Conservation (phyloP, 495 filamentous ascomycete species). For the Penicillium ochrochloron region DNA sequence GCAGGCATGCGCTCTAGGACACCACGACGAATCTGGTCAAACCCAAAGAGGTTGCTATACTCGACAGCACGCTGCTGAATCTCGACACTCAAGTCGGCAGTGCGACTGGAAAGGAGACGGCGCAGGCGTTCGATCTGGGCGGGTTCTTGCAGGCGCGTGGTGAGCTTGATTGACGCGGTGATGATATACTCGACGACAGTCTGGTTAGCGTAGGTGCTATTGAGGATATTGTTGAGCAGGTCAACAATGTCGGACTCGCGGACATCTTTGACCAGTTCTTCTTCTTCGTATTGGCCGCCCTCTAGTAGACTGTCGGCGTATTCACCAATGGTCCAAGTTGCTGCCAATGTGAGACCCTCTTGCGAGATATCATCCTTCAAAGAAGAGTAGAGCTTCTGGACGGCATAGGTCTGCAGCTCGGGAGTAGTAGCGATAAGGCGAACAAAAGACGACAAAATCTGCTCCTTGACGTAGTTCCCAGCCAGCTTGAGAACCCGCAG, state of each 20-base stretch:
- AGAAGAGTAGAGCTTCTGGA: conserved; percentile 87
- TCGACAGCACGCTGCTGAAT: conserved; percentile 95
- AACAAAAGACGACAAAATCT: conserved; percentile 95
- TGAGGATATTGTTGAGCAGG: conserved; percentile 86
- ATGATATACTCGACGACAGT: conserved; percentile 93
- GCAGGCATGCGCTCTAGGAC: conserved; percentile 97
- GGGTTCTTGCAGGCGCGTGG: conserved; percentile 80
- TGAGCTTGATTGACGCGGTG: conserved; percentile 94
- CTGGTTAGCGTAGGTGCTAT: conserved; percentile 89
- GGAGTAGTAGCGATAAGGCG: conserved; percentile 93
- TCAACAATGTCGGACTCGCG: conserved; percentile 90
- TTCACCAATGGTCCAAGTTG: conserved; percentile 98
- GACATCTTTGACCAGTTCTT: conserved; percentile 88
- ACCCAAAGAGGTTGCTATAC: conserved; percentile 89
- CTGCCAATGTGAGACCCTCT: conserved; percentile 90
- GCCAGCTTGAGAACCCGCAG: conserved; percentile 91
- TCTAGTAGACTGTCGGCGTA: conserved; percentile 87
- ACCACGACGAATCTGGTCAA: conserved; percentile 83
- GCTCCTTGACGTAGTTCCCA: conserved; percentile 96
- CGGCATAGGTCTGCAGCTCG: conserved; percentile 93
- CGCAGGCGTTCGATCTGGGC: conserved; percentile 84
- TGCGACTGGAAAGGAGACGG: conserved; percentile 72
- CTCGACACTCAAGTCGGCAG: conserved; percentile 87
- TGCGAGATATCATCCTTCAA: conserved; percentile 97
- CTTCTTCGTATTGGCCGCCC: conserved; percentile 93